Conservation (phyloP, 768 basidiomycete genomes). For the Tephrocybe sp. region DNA sequence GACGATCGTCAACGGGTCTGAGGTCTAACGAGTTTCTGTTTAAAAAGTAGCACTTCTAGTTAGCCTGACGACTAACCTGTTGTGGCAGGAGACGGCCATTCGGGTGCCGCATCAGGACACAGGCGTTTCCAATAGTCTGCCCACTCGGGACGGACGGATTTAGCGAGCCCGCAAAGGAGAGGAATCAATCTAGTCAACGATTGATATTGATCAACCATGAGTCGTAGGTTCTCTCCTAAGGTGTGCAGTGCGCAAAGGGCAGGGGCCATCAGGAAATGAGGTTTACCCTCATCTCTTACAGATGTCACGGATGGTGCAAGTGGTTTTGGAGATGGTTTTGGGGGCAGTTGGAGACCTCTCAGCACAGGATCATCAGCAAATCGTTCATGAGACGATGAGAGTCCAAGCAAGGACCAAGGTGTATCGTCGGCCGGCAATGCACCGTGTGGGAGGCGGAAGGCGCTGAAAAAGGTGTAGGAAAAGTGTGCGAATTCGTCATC, state of each 20-base stretch:
- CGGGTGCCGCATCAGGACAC: constrained; percentile 58
- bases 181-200: constrained; percentile 59
- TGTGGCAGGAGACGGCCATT: constrained; percentile 56
- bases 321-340: constrained; percentile 20
- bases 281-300: constrained; percentile 23
- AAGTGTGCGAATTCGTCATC: constrained; percentile 62
- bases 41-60: neutral
- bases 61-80: constrained; percentile 32
- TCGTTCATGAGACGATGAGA: constrained; percentile 41
- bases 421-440: constrained; percentile 18
- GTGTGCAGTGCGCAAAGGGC: constrained; percentile 77
- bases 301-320: constrained; percentile 13
- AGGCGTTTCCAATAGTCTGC: constrained; percentile 90
- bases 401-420: constrained; percentile 51
- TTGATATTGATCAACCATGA: constrained; percentile 55
- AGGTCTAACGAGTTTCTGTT: constrained; percentile 28
- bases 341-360: constrained; percentile 36
- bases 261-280: constrained; percentile 51
- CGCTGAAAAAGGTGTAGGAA: constrained; percentile 45
- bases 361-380: constrained; percentile 65
- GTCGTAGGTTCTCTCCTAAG: constrained; percentile 69
- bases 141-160: constrained; percentile 79
- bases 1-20: constrained; percentile 62
- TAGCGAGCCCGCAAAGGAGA: constrained; percentile 61
- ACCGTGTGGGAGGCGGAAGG: constrained; percentile 40